Evolutionary conservation across 164 flowering plant species (phyloP), one percentile per base, ranked within the genome.

Genomic region (Chimonanthus salicifolius): DNA sequence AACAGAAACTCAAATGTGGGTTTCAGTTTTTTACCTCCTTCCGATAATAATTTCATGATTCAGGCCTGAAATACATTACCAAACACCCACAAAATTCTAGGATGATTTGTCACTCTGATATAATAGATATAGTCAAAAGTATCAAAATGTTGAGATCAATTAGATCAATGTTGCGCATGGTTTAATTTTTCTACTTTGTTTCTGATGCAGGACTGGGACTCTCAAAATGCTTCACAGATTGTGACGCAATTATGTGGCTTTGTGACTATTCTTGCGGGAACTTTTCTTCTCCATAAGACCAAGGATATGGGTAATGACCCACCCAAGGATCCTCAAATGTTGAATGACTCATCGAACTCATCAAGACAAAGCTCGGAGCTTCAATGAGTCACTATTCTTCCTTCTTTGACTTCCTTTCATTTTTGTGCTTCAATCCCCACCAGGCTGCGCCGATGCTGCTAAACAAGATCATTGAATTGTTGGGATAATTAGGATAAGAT

Each of bases 281-380:
- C 91, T 3, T 90, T 90, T 72, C 89, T 90, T 71, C 95, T 90
- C 49, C 95, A 90, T 84, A 89, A 81, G 72, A 90, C 91, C 9
- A 88, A 81, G 69, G 91, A 90, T 63, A 87, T 90, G 95, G 92
- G 88, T 50, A 77, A 77, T 33, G 69, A 48, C 48, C 68, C 49
- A 66, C 5, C 68, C 7, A 45, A 45, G 46, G 68, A 21, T 4
- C 8, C 13, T 43, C 48, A 47, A 10, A 44, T 66, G 47, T 66
- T 44, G 68, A 15, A 47, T 33, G 4, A 66, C 49, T 7, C 68
- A 5, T 45, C 68, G 13, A 13, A 45, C 48, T 44, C 68, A 13
- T 33, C 33, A 33, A 33, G 33, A 33, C 33, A 33, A 33, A 33
- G 33, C 33, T 33, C 33, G 2, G 33, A 33, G 33, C 33, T 33